phyloP scores from a whole-genome alignment of 2,329 filamentous ascomycete genomes.

The Colletotrichum coccodes region DNA sequence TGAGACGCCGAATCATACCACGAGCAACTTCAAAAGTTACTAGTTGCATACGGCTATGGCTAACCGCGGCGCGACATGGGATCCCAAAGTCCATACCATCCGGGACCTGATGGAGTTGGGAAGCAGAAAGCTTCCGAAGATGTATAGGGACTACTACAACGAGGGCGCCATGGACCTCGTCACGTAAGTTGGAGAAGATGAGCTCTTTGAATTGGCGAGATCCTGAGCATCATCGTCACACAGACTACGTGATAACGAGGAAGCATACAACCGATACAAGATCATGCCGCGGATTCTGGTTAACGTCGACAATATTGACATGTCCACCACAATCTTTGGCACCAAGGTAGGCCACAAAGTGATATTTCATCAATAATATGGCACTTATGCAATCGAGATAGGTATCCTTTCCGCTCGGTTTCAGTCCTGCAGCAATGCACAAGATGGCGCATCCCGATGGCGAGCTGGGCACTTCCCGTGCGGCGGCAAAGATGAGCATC shows the following conservation, averaged over 20 bases:
- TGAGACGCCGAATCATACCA: neutral
- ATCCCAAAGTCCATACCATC: constrained; percentile 26
- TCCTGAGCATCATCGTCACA: constrained; percentile 15
- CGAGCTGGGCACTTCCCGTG: constrained; percentile 60
- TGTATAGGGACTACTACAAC: constrained; percentile 64
- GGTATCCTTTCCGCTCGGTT: constrained; percentile 60
- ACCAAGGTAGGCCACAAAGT: constrained; percentile 36
- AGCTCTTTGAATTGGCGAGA: constrained; percentile 1
- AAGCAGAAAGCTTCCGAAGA: constrained; percentile 48
- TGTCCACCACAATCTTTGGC: constrained; percentile 55
- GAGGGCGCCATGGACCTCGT: constrained; percentile 65
- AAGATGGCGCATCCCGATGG: constrained; percentile 63
- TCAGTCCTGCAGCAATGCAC: constrained; percentile 66
- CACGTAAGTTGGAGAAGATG: constrained; percentile 43
- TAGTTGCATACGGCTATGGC: neutral
- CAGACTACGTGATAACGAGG: constrained; percentile 59
- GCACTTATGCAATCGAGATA: neutral
- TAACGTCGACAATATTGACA: constrained; percentile 49
- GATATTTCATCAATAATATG: too few species aligned
- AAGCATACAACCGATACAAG: constrained; percentile 61
- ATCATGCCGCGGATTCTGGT: constrained; percentile 57
- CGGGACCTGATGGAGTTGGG: constrained; percentile 51
- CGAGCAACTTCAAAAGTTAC: neutral
- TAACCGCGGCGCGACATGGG: constrained; percentile 29
- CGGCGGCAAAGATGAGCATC: constrained; percentile 44